Conservation (phyloP, 768 basidiomycete species). For the Strobilomyces dryophilus region DNA sequence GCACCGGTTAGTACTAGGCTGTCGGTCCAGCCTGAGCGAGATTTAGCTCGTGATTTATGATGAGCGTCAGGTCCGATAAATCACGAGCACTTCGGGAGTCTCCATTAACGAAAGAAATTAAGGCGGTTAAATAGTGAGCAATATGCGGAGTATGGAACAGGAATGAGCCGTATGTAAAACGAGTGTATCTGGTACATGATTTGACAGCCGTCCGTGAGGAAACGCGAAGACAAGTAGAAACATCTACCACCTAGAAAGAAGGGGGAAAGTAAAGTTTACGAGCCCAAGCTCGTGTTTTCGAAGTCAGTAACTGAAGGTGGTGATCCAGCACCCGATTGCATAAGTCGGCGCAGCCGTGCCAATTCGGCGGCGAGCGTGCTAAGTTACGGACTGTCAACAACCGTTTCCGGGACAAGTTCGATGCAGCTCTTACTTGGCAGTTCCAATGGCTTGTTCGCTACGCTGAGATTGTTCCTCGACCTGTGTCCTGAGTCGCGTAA, state of each 20-base stretch:
- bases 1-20: too few relatives aligned
- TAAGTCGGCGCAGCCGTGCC: slow-evolving; percentile 65
- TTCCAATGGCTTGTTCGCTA: slow-evolving; percentile 53
- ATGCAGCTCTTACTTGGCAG: slow-evolving; percentile 49
- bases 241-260: background rate
- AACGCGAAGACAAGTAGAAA: slow-evolving; percentile 1
- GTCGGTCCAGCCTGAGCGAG: background rate
- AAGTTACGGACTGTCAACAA: background rate
- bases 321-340: slow-evolving; percentile 50
- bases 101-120: slow-evolving; percentile 1
- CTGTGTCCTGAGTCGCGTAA: slow-evolving; percentile 47
- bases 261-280: slow-evolving; percentile 6
- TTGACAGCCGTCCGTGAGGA: slow-evolving; percentile 25
- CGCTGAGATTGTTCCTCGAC: slow-evolving; percentile 52
- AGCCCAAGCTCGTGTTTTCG: slow-evolving; percentile 9
- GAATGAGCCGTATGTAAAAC: slow-evolving; percentile 17
- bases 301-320: slow-evolving; percentile 15
- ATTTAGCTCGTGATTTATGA: background rate
- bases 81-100: background rate
- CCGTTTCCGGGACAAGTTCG: background rate
- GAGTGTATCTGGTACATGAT: slow-evolving; percentile 32
- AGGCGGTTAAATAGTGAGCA: slow-evolving; percentile 11
- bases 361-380: slow-evolving; percentile 63
- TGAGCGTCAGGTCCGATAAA: too few relatives aligned
- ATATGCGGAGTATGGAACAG: slow-evolving; percentile 28